Conservation (phyloP, 2,329 filamentous ascomycete species). For the Dothideomycetes sp. region DNA sequence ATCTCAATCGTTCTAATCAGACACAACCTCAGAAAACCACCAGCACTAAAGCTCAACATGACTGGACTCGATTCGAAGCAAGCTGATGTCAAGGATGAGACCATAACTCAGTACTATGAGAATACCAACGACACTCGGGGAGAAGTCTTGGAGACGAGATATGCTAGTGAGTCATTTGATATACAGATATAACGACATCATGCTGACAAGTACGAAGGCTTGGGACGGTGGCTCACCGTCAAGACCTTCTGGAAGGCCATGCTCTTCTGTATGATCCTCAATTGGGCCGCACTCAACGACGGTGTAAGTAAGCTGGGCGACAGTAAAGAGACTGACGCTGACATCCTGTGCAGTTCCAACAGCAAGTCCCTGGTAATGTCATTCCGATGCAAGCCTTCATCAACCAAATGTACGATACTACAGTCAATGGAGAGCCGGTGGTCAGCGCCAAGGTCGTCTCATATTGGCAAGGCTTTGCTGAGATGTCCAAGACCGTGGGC, state of each 20-base stretch:
- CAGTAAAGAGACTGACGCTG: not conserved
- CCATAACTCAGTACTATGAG: conserved; percentile 1
- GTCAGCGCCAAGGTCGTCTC: conserved; percentile 9
- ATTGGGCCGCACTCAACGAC: conserved; percentile 13
- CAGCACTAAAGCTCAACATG: not conserved
- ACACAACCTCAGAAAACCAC: not conserved
- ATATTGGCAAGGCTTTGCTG: conserved; percentile 12
- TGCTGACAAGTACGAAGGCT: conserved; percentile 7
- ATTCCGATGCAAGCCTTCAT: conserved; percentile 12
- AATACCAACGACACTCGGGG: not conserved
- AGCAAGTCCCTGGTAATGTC: conserved; percentile 13
- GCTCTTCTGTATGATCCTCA: conserved; percentile 12
- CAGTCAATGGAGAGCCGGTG: conserved; percentile 8
- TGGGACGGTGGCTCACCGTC: conserved; percentile 11
- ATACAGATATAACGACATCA: not conserved
- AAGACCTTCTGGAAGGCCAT: conserved; percentile 12
- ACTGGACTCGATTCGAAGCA: not conserved
- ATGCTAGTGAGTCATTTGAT: conserved; percentile 4
- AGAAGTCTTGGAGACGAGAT: conserved; percentile 4
- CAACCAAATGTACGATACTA: conserved; percentile 11
- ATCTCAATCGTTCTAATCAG: not conserved
- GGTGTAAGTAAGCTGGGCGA: conserved; percentile 4
- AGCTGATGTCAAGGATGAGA: not conserved
- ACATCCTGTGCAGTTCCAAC: conserved; percentile 7
- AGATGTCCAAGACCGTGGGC: conserved; percentile 12